Base-by-base conservation (phyloP, 2,329 filamentous ascomycete species). In the Xylariomycetidae sp. region DNA sequence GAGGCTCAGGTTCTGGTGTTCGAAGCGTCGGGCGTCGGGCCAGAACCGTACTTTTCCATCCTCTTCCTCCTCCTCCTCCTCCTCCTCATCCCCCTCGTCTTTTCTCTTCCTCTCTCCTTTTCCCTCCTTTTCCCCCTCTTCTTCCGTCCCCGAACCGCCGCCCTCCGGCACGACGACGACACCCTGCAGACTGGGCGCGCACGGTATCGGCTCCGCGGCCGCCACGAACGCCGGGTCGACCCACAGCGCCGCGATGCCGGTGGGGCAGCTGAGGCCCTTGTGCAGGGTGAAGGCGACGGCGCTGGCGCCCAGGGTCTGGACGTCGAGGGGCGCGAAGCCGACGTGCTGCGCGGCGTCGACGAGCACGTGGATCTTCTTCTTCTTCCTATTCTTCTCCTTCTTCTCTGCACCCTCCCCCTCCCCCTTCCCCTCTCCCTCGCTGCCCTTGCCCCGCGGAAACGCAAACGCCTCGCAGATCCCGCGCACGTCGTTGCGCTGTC, bases 211-310 rank as follows among this genome's bases (percentile, higher is more conserved):
- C 16, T 54, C 36, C 6, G 49, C 16, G 13, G 39, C 33, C 1
- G 25, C 11, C n/a, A 58, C 34, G 14, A 52, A 35, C 0, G 29
- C 32, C 1, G 49, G 42, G 1, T 56, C 43, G 2, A 60, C 37
- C 27, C 60, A 58, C 11, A 60, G 34, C 1, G 36, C 50, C 2
- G 49, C 54, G 9, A 60, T 32, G 1, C 57, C 57, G 1, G 46
- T 50, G 1, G 57, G 57, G 18, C 48, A 56, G 33, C 47, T 49
- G 12, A 61, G 48, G 0, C 52, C 57, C 46, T 61, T 61, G 44
- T 59, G 56, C 10, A 56, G 31, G 4, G 47, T 49, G 25, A 59
- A 59, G 0, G 55, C 54, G 1, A 45, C 56, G 2, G 54, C 57
- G 3, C 57, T 58, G 1, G 56, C 40, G 5, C 48, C 48, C 3